Evolutionary conservation across 1,284 basidiomycete species (phyloP), one percentile per base, ranked within the genome.

Genomic region (Malassezia caprae): DNA sequence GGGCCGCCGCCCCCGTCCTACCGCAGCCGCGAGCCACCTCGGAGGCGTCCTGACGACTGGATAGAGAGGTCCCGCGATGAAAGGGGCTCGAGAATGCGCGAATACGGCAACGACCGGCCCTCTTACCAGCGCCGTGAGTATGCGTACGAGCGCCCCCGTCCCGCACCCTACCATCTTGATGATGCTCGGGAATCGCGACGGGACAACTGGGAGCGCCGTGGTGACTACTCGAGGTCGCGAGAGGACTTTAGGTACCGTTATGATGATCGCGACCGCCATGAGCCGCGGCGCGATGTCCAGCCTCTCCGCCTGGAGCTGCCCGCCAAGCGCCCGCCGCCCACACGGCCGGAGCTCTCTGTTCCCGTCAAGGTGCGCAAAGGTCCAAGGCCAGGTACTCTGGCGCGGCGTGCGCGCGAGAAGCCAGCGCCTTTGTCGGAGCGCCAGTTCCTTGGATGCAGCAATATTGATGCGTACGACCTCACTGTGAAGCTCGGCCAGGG

Each of bases 401-500:
- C 55, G 1, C 51, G 57, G 32, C 51, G 45, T 32, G 42, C 48
- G 21, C 62, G 66, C 3, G 40, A 51, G 1, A 46, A 60, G 21
- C 56, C 51, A 0, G 50, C 61, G 1, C 67, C 67, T 10, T 58
- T 72, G 11, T 49, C 60, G n/a, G 53, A 72, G 42, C 59, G 67
- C 39, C 57, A 53, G 39, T 72, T 73, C 31, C 23, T 51, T 15
- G 70, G 70, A 17, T 72, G 70, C 43, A 67, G 64, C 19, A 59
- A 60, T 10, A 53, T 72, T 42, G 66, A 68, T 32, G 59, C 63
- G 42, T 73, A 73, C 53, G 67, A 72, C 41, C 53, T 72, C 48
- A 61, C 66, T 8, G 60, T 68, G 46, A 70, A 67, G 53, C 64
- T 72, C 26, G 69, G 69, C 7, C 66, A 71, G 46, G 69, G 69